Percentiles rank a stretch among this genome's conserved stretches.
These are phyloP conservation scores for Sugiyamaella boreocaroliniensis DNA, from an alignment of 805 yeast species.

Conservation along the genomic window DNA sequence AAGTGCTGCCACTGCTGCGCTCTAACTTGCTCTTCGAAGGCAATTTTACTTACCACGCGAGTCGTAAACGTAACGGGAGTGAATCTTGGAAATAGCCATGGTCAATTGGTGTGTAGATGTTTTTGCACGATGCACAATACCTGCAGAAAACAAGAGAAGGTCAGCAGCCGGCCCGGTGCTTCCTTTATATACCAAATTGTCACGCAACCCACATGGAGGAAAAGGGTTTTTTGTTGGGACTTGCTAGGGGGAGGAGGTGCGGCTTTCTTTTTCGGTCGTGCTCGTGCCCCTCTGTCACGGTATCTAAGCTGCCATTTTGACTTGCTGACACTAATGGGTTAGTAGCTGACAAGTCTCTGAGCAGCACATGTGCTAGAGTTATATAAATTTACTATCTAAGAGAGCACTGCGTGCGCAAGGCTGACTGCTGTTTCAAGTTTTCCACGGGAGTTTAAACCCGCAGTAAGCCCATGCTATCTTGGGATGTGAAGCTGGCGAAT, in stretches of 20 bases:
- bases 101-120: conserved; percentile 4
- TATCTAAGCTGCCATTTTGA: not conserved
- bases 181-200: not conserved
- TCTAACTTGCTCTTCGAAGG: not conserved
- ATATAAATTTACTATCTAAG: no score
- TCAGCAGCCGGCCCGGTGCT: not conserved
- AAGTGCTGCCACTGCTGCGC: no score
- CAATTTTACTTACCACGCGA: conserved; percentile 66
- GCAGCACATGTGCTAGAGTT: no score
- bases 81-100: conserved; percentile 83
- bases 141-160: not conserved
- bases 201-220: not conserved
- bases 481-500: not conserved
- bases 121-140: not conserved
- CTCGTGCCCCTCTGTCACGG: not conserved
- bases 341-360: no score
- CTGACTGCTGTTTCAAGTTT: no score
- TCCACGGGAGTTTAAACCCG: no score
- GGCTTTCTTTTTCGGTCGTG: not conserved
- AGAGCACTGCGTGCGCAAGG: not conserved
- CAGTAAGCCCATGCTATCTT: not conserved
- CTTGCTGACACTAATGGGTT: not conserved
- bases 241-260: not conserved
- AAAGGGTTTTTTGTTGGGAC: not conserved
- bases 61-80: conserved; percentile 97